Base-by-base conservation (phyloP, 768 basidiomycete species). In the Lactifluus rugatus region DNA sequence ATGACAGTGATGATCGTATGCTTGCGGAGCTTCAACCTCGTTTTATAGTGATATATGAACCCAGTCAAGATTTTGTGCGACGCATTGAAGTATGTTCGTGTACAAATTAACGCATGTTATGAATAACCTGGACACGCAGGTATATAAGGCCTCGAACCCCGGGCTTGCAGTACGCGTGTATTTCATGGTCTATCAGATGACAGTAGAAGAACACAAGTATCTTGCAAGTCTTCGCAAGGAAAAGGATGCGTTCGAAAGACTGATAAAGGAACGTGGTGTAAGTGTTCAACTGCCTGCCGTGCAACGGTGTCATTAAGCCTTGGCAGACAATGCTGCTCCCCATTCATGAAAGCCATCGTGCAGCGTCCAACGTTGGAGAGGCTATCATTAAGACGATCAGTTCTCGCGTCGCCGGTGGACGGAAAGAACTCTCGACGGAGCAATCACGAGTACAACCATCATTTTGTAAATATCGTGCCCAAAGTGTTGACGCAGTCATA, bases 11-110 rank as follows among this genome's bases (percentile, higher is more conserved):
- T 64, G 96, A 99, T 69, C 79, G 84, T 41, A 73, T 97, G 50
- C 75, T 99, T 32, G 79, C 82, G 42, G 95, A 99, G 68, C 76
- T 98, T 8, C 77, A 86, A 59, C 96, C 96, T 2, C 82, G 85
- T 61, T 98, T 93, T 67, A 85, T 99, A 52, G 83, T 98, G 48
- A 91, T 98, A 87, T 93, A 87, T 63, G 96, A 99, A 67, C 93
- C 95, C 2, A 89, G 84, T 65, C 85, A 92, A 68, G 89, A 95
- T 52, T 99, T 97, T 65, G 81, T 97, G 37, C 78, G 96, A 26
- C 80, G 96, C 1, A 78, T 99, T 25, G 94, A 99, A 78, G 94
- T 91, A 53, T 54, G 80, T 42, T 25, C 37, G 23, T 49, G 13
- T 7, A 2, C 3, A 13, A 42, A 1, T 7, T 46, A 10, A 37